Conservation (phyloP, 805 yeast genomes). For the Yamadazyma endophytica region DNA sequence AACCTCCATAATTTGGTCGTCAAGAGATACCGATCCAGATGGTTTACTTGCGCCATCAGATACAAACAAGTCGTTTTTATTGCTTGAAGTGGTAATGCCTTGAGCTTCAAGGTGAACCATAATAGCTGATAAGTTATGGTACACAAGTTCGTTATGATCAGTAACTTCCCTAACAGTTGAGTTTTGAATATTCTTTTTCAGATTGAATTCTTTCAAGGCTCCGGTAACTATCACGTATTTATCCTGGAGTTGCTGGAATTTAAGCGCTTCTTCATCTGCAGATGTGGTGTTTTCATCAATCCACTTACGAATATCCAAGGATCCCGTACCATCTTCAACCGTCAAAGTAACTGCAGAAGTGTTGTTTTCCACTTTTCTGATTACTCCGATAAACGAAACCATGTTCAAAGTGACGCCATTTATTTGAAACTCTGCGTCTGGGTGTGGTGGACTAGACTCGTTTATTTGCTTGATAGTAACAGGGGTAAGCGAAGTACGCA, state of each 20-base stretch:
- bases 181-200: constrained; percentile 60
- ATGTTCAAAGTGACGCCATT: constrained; percentile 59
- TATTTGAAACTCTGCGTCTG: constrained; percentile 63
- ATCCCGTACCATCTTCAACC: constrained; percentile 75
- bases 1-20: constrained; percentile 47
- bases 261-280: constrained; percentile 25
- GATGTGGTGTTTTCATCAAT: constrained; percentile 27
- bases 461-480: constrained; percentile 71
- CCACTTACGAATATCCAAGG: constrained; percentile 65
- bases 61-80: constrained; percentile 28
- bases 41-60: constrained; percentile 17
- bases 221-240: constrained; percentile 57
- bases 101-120: constrained; percentile 52
- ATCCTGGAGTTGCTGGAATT: constrained; percentile 39
- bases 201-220: constrained; percentile 51
- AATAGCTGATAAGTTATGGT: constrained; percentile 65
- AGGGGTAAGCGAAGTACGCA: constrained; percentile 41
- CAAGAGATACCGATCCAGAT: constrained; percentile 10
- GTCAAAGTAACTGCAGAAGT: constrained; percentile 54
- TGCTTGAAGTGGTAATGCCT: constrained; percentile 30
- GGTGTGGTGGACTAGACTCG: constrained; percentile 56
- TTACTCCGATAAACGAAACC: constrained; percentile 64
- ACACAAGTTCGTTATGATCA: constrained; percentile 64
- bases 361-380: constrained; percentile 59
- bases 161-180: constrained; percentile 53